A percentile compares a stretch with the other conserved stretches of the same genome.
These are phyloP conservation scores for Amylostereum areolatum DNA, from an alignment of 1,284 basidiomycete species.

Conservation along the genomic window DNA sequence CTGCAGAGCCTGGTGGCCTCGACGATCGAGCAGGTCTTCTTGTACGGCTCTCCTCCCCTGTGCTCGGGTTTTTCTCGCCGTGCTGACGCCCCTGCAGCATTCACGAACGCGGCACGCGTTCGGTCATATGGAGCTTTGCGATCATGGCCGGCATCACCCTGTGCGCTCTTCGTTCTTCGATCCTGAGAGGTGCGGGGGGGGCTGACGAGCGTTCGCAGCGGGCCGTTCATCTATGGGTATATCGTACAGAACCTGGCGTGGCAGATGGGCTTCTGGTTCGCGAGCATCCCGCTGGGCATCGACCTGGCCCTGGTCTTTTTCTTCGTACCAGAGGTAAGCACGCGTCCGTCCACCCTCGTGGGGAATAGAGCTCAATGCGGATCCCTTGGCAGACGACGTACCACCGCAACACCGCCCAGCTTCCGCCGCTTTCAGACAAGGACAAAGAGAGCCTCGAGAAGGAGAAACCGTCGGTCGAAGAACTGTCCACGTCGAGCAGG, in stretches of 20 bases:
- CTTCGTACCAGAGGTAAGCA: constrained; percentile 35
- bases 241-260: constrained; percentile 35
- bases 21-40: constrained; percentile 38
- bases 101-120: constrained; percentile 35
- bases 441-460: constrained; percentile 26
- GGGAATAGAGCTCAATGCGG: no score
- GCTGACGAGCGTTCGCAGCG: constrained; percentile 12
- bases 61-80: neutral
- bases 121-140: constrained; percentile 36
- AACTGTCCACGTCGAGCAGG: no score
- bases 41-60: constrained; percentile 17
- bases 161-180: no score
- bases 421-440: no score
- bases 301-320: constrained; percentile 30
- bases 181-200: no score
- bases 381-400: constrained; percentile 32
- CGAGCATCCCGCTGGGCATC: constrained; percentile 33
- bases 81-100: constrained; percentile 19
- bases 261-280: constrained; percentile 38
- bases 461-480: no score
- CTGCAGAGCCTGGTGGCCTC: constrained; percentile 37
- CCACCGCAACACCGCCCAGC: no score
- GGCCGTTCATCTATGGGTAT: constrained; percentile 35
- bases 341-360: no score
- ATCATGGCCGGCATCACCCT: constrained; percentile 37